Conservation (phyloP, 768 basidiomycete species). For the Agrocybe chaxingu region DNA sequence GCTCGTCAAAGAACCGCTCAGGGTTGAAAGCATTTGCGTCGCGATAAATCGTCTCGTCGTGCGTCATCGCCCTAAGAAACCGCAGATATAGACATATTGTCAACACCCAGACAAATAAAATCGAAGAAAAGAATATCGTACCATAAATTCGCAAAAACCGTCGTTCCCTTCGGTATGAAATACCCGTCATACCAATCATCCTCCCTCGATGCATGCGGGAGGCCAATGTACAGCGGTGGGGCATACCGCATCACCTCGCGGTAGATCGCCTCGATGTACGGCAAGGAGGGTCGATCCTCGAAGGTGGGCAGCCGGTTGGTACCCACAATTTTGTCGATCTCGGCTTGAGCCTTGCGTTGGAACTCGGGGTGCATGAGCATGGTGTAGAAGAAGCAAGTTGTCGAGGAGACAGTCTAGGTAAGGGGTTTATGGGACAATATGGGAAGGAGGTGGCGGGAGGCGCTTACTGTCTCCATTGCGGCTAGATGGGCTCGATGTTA, state of each 20-base stretch:
- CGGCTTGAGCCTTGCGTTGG: conserved; percentile 29
- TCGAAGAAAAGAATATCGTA: background rate
- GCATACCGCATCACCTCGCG: conserved; percentile 18
- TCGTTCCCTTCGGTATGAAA: conserved; percentile 21
- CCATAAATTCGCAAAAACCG: conserved; percentile 18
- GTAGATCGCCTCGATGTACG: conserved; percentile 23
- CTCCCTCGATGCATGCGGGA: conserved; percentile 20
- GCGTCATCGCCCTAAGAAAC: conserved; percentile 20
- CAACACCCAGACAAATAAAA: too few relatives aligned
- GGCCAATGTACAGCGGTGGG: conserved; percentile 16
- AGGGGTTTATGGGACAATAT: background rate
- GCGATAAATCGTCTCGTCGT: conserved; percentile 19
- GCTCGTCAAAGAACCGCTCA: conserved; percentile 21
- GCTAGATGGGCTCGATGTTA: background rate
- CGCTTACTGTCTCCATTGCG: conserved; percentile 14
- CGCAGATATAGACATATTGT: background rate
- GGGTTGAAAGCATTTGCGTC: conserved; percentile 25
- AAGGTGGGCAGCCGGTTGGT: conserved; percentile 24
- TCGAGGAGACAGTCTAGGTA: conserved; percentile 10
- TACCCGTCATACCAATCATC: conserved; percentile 28
- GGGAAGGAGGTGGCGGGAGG: too few relatives aligned
- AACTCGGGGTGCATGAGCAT: conserved; percentile 26
- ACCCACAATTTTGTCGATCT: conserved; percentile 31
- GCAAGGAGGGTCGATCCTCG: conserved; percentile 21
- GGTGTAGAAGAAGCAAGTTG: conserved; percentile 22